Evolutionary conservation across 1,284 basidiomycete genomes (phyloP), one percentile per base, ranked within the genome.

Genomic region (Ganoderma meredithae): DNA sequence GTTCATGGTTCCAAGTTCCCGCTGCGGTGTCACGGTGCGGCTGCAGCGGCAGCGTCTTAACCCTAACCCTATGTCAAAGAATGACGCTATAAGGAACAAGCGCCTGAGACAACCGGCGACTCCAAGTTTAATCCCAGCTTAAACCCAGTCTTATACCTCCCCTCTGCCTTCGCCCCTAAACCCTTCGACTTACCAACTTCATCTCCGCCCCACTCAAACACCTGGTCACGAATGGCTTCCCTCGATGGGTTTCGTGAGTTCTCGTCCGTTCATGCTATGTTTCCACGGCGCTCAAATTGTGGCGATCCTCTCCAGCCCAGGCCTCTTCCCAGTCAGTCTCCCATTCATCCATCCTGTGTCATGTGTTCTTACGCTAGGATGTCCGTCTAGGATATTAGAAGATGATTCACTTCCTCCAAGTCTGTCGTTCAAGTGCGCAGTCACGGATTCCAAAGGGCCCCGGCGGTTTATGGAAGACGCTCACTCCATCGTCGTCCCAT

Each of bases 381-480:
- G 13, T 19, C 39, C 25, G 43, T 8, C 15, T 27, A 67, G 61
- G 12, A 39, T 53, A 2, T 52, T 44, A 4, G 39, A 39, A 12
- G 71, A 72, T 39, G 63, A 52, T 39, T 64, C 65, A 12, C 58
- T 69, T 53, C 75, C 71, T 77, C 80, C 62, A 82, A 86, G 88
- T 69, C 79, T 85, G 9, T 86, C 87, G 13, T 93, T 90, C 76
- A 92, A 92, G 72, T 90, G 99, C 59, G 98, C 97, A 25, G 89
- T 99, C 25, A 91, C 92, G 56, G 95, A 98, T 75, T 96, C 98
- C 81, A 95, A 93, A 80, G 95, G 96, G 64, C 90, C 94, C 73
- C 85, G 98, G 69, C 85, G 97, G 71, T 95, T 93, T 43, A 99
- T 99, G 98, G 98, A 99, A 80, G 98, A 99, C 79, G 90, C 97